Evolutionary conservation across 2,329 filamentous ascomycete genomes (phyloP).

Genomic region (Capronia epimyces): DNA sequence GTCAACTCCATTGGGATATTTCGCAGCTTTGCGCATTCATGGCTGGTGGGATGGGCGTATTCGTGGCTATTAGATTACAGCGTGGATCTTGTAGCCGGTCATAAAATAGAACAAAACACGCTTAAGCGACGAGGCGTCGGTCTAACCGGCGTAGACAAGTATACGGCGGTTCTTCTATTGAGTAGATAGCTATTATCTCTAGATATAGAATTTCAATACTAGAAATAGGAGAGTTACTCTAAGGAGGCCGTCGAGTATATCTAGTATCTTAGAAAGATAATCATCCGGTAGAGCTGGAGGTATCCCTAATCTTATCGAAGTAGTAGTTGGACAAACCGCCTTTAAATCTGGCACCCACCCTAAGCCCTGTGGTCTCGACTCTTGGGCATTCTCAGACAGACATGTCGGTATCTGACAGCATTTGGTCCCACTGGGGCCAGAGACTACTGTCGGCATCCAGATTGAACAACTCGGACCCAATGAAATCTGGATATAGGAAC

Average conservation of each 20-base stretch:
- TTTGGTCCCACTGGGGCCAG: slow-evolving; percentile 1
- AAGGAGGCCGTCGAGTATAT: no score
- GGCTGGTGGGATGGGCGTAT: slow-evolving; percentile 26
- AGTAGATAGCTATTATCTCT: no score
- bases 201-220: no score
- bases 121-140: slow-evolving; percentile 41
- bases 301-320: no score
- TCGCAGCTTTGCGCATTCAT: slow-evolving; percentile 17
- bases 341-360: no score
- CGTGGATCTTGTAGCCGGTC: no score
- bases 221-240: no score
- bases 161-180: no score
- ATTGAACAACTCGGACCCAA: neutral
- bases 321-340: no score
- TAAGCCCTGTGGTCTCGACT: no score
- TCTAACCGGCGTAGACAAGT: slow-evolving; percentile 37
- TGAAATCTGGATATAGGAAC: neutral
- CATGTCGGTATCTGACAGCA: neutral
- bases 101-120: slow-evolving; percentile 42
- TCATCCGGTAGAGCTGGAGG: no score
- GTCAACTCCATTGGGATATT: slow-evolving; percentile 19
- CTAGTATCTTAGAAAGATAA: no score
- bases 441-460: neutral
- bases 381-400: neutral
- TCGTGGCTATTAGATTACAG: slow-evolving; percentile 5